phyloP scores from a whole-genome alignment of 192 early-diverging fungal genomes.

The Linderina pennispora region DNA sequence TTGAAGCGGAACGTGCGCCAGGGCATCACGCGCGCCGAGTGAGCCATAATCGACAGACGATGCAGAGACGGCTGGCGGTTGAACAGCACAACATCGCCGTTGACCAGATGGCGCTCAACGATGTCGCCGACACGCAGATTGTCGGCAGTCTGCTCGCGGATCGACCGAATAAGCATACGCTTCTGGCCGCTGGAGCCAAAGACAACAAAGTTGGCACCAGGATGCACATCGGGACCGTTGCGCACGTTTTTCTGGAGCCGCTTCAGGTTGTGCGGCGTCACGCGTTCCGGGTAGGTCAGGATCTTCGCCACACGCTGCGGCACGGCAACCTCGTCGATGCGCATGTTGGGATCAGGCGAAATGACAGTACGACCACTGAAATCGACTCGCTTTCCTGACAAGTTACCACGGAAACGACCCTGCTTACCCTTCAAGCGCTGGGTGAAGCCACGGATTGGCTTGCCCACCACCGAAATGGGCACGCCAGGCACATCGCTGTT shows the following conservation, averaged over 20 bases:
- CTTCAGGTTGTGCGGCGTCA: constrained; percentile 85
- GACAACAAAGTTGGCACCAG: constrained; percentile 87
- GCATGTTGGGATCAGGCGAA: constrained; percentile 96
- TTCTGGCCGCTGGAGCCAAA: constrained; percentile 48
- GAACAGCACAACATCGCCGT: constrained; percentile 95
- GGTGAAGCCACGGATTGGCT: constrained; percentile 79
- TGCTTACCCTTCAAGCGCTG: constrained; percentile 99
- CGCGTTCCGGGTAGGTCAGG: constrained; percentile 94
- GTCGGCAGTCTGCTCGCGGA: constrained; percentile 61
- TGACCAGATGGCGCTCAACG: constrained; percentile 91
- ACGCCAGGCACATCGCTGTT: constrained; percentile 93
- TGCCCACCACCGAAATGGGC: constrained; percentile 53
- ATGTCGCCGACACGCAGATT: constrained; percentile 82
- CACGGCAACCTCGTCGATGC: constrained; percentile 95
- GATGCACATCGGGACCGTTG: constrained; percentile 86
- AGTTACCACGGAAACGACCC: constrained; percentile 97
- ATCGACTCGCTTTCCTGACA: constrained; percentile 99
- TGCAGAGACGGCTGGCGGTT: constrained; percentile 99
- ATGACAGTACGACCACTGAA: constrained; percentile 99
- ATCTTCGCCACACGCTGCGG: constrained; percentile 85
- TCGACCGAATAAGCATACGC: constrained; percentile 66
- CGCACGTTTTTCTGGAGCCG: constrained; percentile 64
- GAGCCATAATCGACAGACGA: constrained; percentile 95
- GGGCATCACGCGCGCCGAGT: constrained; percentile 83
- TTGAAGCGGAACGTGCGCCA: constrained; percentile 99